Percentiles rank a stretch among this genome's conserved stretches.
phyloP scores from a whole-genome alignment of 192 early-diverging fungal genomes.

The Pecoramyces ruminantium region DNA sequence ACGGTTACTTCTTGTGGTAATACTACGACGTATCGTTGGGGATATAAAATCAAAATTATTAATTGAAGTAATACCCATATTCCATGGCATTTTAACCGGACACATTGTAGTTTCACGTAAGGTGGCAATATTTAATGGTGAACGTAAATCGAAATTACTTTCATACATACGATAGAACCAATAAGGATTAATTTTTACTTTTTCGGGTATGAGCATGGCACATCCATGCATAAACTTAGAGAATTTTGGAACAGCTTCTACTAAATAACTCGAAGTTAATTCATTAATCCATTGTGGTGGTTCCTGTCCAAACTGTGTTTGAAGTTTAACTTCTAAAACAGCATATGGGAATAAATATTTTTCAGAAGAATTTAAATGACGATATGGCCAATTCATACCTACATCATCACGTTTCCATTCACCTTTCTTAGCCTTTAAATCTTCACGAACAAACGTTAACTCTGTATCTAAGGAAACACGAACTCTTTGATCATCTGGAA shows the following conservation, averaged over 20 bases:
- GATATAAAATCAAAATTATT: neutral
- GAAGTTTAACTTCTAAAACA: conserved; percentile 90
- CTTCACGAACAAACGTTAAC: conserved; percentile 89
- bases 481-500: conserved; percentile 83
- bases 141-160: neutral
- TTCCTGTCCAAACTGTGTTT: conserved; percentile 77
- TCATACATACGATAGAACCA: neutral
- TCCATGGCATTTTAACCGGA: neutral
- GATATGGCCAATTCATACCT: conserved; percentile 56
- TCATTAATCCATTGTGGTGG: conserved; percentile 89
- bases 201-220: conserved; percentile 38
- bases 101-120: neutral
- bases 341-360: conserved; percentile 85
- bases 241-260: conserved; percentile 57
- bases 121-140: neutral
- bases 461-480: conserved; percentile 92
- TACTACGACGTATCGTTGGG: neutral
- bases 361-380: conserved; percentile 60
- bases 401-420: conserved; percentile 85
- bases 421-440: conserved; percentile 30
- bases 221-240: conserved; percentile 95
- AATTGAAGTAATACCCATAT: neutral
- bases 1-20: neutral
- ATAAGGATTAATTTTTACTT: neutral
- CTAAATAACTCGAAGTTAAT: conserved; percentile 70